Base-by-base conservation (phyloP, 140 eudicot species). In the Stevia rebaudiana region DNA sequence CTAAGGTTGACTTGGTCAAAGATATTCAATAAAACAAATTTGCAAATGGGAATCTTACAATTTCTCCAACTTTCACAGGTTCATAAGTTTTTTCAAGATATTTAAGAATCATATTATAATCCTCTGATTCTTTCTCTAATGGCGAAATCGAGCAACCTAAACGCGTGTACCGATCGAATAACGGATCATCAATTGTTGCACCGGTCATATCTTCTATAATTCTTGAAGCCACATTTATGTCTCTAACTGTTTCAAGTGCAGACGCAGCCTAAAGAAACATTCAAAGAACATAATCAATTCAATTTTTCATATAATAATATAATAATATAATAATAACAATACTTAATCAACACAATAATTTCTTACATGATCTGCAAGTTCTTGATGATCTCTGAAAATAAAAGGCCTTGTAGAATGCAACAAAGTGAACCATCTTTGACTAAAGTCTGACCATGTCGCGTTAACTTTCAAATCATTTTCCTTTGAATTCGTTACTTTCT, bases 61-160 rank as follows among this genome's bases (percentile, higher is more conserved):
- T 76, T 23, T 88, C 97, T 11, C 95, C 97, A 10, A 94, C 90
- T 83, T 76, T 83, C 40, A 81, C 76, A 67, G 99, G 99, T 62
- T 94, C 95, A 21, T 94, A 94, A 3, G 99, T 94, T 41, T 71
- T 86, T 40, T 86, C 88, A 25, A 94, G 72, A 68, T 86, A 94
- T 0, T 83, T 83, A 17, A 83, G 46, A 3, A 88, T 80, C 97
- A 94, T 86, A 76, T 64, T 73, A 40, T 81, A 94, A 54, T 94
- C 91, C 0, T 86, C 95, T 0, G 94, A 67, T n/a, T 83, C 88
- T 35, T 74, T 71, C 16, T 81, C 97, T 59, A 94, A 5, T 0
- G 88, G 84, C 0, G 81, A 61, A 5, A 94, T 76, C 0, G 83
- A 53, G 77, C 99, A 88, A 15, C 94, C 88, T 19, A 83, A 41